Evolutionary conservation across 805 yeast species (phyloP).

Genomic region (Candida wancherniae): DNA sequence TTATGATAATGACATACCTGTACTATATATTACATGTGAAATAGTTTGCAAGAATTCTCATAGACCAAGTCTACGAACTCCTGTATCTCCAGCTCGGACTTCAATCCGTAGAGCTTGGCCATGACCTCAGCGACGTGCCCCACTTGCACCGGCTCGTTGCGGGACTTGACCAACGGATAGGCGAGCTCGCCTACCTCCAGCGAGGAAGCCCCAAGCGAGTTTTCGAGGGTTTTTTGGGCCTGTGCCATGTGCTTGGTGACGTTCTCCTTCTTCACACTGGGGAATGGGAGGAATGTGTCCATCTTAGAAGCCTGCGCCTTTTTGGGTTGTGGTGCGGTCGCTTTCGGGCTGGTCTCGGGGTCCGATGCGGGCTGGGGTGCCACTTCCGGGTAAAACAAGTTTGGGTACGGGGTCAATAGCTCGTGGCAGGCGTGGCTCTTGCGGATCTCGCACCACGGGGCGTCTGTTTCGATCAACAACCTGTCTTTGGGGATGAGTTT

Average conservation of each 20-base stretch:
- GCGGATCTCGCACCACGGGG: slow-evolving; percentile 97
- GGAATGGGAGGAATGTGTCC: slow-evolving; percentile 56
- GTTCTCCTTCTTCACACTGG: slow-evolving; percentile 62
- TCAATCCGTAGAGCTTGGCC: slow-evolving; percentile 28
- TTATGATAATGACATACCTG: not conserved
- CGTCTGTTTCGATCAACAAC: slow-evolving; percentile 86
- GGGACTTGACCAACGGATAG: slow-evolving; percentile 60
- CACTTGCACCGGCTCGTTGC: slow-evolving; percentile 90
- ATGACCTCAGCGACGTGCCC: slow-evolving; percentile 67
- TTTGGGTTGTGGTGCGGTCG: slow-evolving; percentile 15
- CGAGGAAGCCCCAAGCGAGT: slow-evolving; percentile 5
- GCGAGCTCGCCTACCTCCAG: slow-evolving; percentile 22
- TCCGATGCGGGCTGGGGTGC: not conserved
- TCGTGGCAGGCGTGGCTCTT: slow-evolving; percentile 73
- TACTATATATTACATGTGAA: slow-evolving; percentile 13
- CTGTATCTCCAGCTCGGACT: slow-evolving; percentile 25
- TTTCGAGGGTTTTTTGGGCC: slow-evolving; percentile 17
- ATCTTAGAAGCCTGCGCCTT: slow-evolving; percentile 28
- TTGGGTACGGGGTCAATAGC: slow-evolving; percentile 52
- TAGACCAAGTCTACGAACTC: slow-evolving; percentile 32
- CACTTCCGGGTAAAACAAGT: slow-evolving; percentile 46
- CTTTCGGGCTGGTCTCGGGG: not conserved
- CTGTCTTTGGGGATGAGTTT: slow-evolving; percentile 61
- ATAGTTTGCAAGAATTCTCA: slow-evolving; percentile 31
- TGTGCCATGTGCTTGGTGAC: slow-evolving; percentile 31